These are phyloP conservation scores for Asterella californica DNA, from an alignment of 225 moss, liverwort and hornwort genomes.

Conservation along the genomic window DNA sequence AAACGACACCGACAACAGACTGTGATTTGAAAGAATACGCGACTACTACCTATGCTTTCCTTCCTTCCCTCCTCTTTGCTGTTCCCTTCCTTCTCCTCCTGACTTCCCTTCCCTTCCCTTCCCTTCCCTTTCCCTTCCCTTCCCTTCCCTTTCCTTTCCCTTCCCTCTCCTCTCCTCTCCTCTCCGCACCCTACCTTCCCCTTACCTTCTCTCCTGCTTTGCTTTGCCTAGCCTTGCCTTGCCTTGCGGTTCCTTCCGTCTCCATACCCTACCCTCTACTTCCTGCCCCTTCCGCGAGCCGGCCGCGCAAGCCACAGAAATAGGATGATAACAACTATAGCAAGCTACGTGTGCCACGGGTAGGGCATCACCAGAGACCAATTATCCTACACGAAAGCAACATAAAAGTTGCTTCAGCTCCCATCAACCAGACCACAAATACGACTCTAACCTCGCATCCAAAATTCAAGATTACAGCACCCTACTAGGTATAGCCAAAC, in stretches of 20 bases:
- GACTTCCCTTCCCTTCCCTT: neutral
- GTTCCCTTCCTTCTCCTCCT: neutral
- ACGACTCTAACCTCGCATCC: neutral
- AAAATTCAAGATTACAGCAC: neutral
- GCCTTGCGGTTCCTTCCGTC: neutral
- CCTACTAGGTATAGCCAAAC: neutral
- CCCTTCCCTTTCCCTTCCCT: neutral
- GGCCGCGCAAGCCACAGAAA: neutral
- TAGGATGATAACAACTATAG: neutral
- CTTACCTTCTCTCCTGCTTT: no score
- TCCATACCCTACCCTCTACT: neutral
- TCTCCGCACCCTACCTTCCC: no score
- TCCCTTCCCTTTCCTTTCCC: neutral
- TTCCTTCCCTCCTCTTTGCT: neutral
- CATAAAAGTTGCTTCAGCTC: neutral
- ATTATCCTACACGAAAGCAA: neutral
- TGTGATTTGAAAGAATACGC: neutral
- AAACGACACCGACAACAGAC: neutral
- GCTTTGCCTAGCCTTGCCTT: neutral
- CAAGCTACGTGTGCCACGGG: neutral
- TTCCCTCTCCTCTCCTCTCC: no score
- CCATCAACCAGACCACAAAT: neutral
- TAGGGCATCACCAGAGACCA: neutral
- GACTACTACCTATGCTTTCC: neutral
- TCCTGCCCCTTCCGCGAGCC: neutral